These are phyloP conservation scores for Eimeria tenella DNA, from an alignment of 169 alveolate genomes.

Conservation along the genomic window DNA sequence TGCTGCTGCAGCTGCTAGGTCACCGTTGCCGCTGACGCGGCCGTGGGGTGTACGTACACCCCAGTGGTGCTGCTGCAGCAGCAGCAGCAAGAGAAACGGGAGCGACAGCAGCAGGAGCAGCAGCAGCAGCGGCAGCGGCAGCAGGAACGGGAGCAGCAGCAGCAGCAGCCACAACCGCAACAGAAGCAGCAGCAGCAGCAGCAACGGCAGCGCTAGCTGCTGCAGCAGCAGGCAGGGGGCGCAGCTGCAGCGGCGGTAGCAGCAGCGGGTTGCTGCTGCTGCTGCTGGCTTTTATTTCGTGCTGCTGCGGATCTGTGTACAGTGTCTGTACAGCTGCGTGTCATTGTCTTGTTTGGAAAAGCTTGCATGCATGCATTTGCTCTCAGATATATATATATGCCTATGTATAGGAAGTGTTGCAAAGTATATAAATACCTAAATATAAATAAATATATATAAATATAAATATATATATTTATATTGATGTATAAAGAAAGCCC, in stretches of 20 bases:
- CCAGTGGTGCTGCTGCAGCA: background rate
- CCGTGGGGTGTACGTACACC: background rate
- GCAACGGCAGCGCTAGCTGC: background rate
- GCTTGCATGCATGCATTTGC: too few species aligned
- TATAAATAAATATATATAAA: too few species aligned
- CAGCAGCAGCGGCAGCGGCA: slow-evolving; percentile 8
- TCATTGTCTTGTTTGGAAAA: too few species aligned
- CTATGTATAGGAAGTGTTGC: background rate
- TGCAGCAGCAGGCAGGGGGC: background rate
- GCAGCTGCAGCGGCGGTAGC: background rate
- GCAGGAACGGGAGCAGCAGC: background rate
- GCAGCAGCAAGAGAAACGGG: background rate
- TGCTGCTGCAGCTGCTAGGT: slow-evolving; percentile 62
- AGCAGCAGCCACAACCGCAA: background rate
- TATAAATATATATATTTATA: too few species aligned
- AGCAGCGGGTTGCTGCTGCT: background rate
- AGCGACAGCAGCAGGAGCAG: background rate
- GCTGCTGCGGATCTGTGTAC: too few species aligned
- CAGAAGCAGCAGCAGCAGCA: background rate
- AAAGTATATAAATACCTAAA: too few species aligned
- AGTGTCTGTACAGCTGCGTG: too few species aligned
- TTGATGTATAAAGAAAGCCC: too few species aligned
- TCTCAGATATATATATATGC: background rate
- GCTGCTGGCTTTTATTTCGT: too few species aligned
- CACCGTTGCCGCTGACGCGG: slow-evolving; percentile 49